Base-by-base conservation (phyloP, 352 stramenopile species). In the Pythium scleroteichum region DNA sequence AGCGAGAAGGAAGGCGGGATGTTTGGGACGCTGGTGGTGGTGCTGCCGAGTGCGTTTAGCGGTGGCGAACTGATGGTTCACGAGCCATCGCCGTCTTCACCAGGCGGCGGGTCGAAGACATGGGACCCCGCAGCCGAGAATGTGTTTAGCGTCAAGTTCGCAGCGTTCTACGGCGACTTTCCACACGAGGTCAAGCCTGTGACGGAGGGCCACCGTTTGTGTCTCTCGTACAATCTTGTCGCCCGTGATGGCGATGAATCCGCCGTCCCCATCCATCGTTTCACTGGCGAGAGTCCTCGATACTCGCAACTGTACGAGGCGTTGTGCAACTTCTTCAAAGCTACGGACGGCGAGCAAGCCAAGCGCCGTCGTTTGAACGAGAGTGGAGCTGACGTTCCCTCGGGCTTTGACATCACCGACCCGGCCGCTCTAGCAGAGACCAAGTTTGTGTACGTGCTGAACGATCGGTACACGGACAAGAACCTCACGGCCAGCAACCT, bases 1-100 rank as follows among this genome's bases (percentile, higher is more conserved):
- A 57, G 50, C 50, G 35, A 57, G 50, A 57, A 85, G 26, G 59
- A 87, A 32, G 61, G 64, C 3, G 75, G 71, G 12, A 85, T 78
- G 78, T 76, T 82, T 13, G 75, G 73, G 7, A 85, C 75, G 24
- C 51, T 85, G 16, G 62, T 85, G 16, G 17, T 87, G 8, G 60
- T 78, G 23, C 55, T 78, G 0, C 71, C 75, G 4, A 66, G 60
- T n/a, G 35, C 33, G 7, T 68, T 57, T 16, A 19, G 39, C 1
- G 52, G 60, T 13, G 60, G 48, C 17, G 41, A 62, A 47, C 47
- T 64, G 1, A n/a, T 53, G 2, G 54, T 69, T 9, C 47, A 63
- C 16, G 42, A 58, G 19, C 41, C 60, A n/a, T n/a, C n/a, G n/a
- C n/a, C n/a, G 44, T 47, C 22, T 13, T 19, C 27, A 12, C 20